Percentiles rank a stretch among this genome's conserved stretches.
Conservation (phyloP, 106 monocot species). For the Dendrobium chrysotoxum region DNA sequence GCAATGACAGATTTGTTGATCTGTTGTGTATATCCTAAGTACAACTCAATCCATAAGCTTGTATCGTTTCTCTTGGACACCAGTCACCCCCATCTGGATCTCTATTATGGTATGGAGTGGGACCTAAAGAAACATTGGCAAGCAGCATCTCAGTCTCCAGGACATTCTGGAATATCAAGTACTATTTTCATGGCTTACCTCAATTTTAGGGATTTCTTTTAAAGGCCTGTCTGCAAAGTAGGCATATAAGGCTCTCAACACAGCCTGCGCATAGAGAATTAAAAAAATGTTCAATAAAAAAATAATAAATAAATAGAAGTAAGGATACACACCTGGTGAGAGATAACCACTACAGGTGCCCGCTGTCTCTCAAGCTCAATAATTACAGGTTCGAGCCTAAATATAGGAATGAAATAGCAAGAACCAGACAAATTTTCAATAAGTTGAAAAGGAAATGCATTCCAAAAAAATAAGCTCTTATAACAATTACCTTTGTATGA, state of each 20-base stretch:
- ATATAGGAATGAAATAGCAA: constrained; percentile 6
- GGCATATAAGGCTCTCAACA: constrained; percentile 9
- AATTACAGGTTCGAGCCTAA: constrained; percentile 88
- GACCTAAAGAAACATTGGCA: constrained; percentile 29
- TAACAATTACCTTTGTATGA: constrained; percentile 72
- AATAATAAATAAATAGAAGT: neutral
- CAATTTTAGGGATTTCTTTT: constrained; percentile 10
- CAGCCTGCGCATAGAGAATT: neutral
- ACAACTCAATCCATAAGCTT: constrained; percentile 71
- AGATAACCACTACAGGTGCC: constrained; percentile 81
- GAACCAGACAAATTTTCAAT: neutral
- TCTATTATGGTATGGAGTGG: constrained; percentile 94
- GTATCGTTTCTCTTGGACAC: constrained; percentile 95
- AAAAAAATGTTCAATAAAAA: neutral
- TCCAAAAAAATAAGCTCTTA: neutral
- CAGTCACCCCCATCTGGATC: constrained; percentile 95
- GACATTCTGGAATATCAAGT: neutral
- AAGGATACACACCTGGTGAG: constrained; percentile 57
- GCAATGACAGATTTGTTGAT: too few relatives aligned
- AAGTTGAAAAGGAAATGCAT: neutral
- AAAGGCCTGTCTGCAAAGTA: constrained; percentile 12
- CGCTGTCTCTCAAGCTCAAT: constrained; percentile 89
- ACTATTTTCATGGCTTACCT: neutral
- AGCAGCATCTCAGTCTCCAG: neutral
- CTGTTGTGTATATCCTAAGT: neutral